Evolutionary conservation across 495 filamentous ascomycete genomes (phyloP).

Genomic region (Copromyces sp.): DNA sequence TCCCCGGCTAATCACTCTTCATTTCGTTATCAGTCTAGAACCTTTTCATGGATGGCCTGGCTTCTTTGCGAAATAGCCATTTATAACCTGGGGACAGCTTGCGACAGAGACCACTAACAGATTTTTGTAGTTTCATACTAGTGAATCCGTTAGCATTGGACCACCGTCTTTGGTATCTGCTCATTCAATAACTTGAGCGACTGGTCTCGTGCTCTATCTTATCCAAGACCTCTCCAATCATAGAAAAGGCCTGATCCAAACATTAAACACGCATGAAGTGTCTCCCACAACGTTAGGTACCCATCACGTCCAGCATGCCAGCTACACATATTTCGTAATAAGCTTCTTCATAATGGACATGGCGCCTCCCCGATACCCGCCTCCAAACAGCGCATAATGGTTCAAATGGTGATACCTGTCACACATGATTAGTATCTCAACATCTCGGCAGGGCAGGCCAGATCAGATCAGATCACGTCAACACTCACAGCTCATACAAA

Average conservation of each 20-base stretch:
- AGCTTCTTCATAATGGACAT: slow-evolving; percentile 66
- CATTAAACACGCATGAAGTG: not conserved
- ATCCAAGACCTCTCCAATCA: not conserved
- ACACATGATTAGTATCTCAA: not conserved
- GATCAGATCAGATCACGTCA: not conserved
- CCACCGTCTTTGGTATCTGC: not conserved
- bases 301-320: not conserved
- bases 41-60: not conserved
- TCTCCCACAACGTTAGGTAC: too few relatives aligned
- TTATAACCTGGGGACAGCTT: not conserved
- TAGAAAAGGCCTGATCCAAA: not conserved
- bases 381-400: slow-evolving; percentile 75
- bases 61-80: not conserved
- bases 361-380: slow-evolving; percentile 61
- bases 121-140: not conserved
- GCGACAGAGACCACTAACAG: not conserved
- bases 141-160: not conserved
- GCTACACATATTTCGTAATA: slow-evolving; percentile 50
- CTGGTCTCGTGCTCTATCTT: not conserved
- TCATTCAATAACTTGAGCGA: not conserved
- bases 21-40: not conserved
- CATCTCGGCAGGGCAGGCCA: not conserved
- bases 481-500: slow-evolving; percentile 72
- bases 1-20: not conserved
- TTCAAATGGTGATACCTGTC: slow-evolving; percentile 82